These are phyloP conservation scores for Selaginella moellendorffii DNA, from an alignment of 75 land plant genomes.

Conservation along the genomic window DNA sequence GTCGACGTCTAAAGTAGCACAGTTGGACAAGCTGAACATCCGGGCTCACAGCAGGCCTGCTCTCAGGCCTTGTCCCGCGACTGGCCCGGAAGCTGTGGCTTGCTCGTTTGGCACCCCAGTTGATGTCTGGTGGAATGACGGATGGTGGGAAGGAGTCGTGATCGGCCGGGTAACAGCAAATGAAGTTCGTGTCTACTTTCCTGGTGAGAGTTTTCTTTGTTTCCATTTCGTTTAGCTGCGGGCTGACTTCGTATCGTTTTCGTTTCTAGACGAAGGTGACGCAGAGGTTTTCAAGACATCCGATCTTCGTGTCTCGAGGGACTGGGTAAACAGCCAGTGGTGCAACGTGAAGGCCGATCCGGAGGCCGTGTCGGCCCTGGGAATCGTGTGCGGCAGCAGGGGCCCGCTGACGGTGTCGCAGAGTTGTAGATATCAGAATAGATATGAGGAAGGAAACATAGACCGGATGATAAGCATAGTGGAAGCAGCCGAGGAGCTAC, in stretches of 20 bases:
- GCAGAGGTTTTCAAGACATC: slow-evolving; percentile 16
- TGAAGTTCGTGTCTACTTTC: slow-evolving; percentile 50
- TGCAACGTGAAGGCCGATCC: slow-evolving; percentile 38
- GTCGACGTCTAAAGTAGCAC: slow-evolving; percentile 33
- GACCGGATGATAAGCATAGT: background rate
- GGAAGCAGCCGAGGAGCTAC: background rate
- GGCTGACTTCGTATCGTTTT: background rate
- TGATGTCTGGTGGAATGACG: slow-evolving; percentile 89
- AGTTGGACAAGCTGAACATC: slow-evolving; percentile 53
- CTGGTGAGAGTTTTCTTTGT: too few relatives aligned
- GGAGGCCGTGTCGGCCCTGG: slow-evolving; percentile 26
- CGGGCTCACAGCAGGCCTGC: slow-evolving; percentile 42
- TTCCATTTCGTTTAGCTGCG: too few relatives aligned
- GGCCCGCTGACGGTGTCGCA: too few relatives aligned
- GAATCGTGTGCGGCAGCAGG: background rate
- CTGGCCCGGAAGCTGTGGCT: background rate
- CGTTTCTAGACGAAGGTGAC: slow-evolving; percentile 50
- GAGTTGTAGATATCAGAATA: too few relatives aligned
- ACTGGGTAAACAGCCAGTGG: slow-evolving; percentile 63
- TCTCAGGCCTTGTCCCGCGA: slow-evolving; percentile 40
- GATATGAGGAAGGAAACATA: too few relatives aligned
- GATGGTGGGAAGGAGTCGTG: slow-evolving; percentile 92
- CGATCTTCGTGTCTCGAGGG: slow-evolving; percentile 48
- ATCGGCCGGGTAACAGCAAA: slow-evolving; percentile 15
- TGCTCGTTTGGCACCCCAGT: slow-evolving; percentile 37